These are phyloP conservation scores for Pseudogymnoascus sp. DNA, from an alignment of 2,329 filamentous ascomycete species.

Conservation along the genomic window DNA sequence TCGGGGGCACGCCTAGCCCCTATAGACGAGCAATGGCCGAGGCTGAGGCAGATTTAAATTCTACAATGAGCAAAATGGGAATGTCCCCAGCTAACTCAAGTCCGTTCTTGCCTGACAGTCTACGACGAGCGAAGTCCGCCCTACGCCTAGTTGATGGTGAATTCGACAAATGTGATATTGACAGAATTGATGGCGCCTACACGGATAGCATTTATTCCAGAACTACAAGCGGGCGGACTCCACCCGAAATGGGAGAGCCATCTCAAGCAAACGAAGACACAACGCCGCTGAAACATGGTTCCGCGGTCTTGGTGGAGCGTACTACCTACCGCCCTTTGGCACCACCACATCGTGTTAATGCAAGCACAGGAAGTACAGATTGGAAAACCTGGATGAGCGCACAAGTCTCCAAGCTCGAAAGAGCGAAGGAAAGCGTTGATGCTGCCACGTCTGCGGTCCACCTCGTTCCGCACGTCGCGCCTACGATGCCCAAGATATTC, in stretches of 20 bases:
- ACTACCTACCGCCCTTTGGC: slow-evolving; percentile 25
- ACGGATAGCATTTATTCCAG: slow-evolving; percentile 28
- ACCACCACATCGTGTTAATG: slow-evolving; percentile 28
- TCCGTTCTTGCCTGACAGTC: not conserved
- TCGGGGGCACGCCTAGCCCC: slow-evolving; percentile 47
- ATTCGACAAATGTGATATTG: not conserved
- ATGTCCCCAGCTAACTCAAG: not conserved
- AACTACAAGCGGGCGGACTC: slow-evolving; percentile 24
- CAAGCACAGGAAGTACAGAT: slow-evolving; percentile 40
- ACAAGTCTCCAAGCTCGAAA: slow-evolving; percentile 41
- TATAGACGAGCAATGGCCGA: slow-evolving; percentile 42
- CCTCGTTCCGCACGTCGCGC: slow-evolving; percentile 22
- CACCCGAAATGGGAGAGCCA: slow-evolving; percentile 15
- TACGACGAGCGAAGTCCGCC: not conserved
- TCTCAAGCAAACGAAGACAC: slow-evolving; percentile 11
- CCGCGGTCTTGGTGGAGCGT: slow-evolving; percentile 29
- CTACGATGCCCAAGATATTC: slow-evolving; percentile 24
- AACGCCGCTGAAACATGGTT: slow-evolving; percentile 19
- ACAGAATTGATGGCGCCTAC: slow-evolving; percentile 16
- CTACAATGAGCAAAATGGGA: not conserved
- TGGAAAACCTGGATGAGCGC: slow-evolving; percentile 49
- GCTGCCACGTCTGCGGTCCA: slow-evolving; percentile 7
- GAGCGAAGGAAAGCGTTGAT: slow-evolving; percentile 17
- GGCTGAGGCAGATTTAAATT: slow-evolving; percentile 16
- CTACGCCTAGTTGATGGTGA: not conserved